Evolutionary conservation across 2,329 filamentous ascomycete species (phyloP), one percentile per base, ranked within the genome.

Genomic region (Ophiostoma fasciatum): DNA sequence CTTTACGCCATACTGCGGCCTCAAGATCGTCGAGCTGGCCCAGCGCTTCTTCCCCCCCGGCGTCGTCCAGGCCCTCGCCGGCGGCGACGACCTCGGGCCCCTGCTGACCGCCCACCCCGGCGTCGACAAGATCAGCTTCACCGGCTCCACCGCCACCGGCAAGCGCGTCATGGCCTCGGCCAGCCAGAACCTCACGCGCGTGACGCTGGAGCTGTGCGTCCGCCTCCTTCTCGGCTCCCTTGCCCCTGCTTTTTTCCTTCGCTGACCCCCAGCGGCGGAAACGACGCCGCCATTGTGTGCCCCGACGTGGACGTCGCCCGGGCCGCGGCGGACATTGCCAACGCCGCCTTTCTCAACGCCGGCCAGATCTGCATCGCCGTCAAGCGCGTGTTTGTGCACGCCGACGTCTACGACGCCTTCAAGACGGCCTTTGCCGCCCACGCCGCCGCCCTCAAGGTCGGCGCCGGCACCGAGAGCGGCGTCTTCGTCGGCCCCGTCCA

Each of bases 61-160:
- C 27, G 69, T 79, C n/a, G 49, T 78, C 2, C 72, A 78, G 46
- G 66, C 60, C 0, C 52, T 79, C 3, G 67, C 67, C 35, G 74
- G 74, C 7, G 70, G 70, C 35, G 72, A 78, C 44, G 57, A 61
- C 28, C 63, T 79, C 6, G 74, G 74, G 4, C 69, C 67, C 1
- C 62, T 61, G 61, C 51, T 78, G 35, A 74, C 70, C 0, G 51
- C 49, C n/a, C 73, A 78, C 46, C 68, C 70, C 0, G 67, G 61
- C 15, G 64, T 78, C 37, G 61, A 66, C 38, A 78, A 75, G 59
- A 67, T 79, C 49, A 64, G 60, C 44, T 79, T 79, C 53, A 78
- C 74, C 0, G 73, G 74, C 3, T 74, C 68, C 10, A 69, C 61
- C 7, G 58, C 60, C 0, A 75, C 69, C 0, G 74, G 74, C 9